phyloP scores from a whole-genome alignment of 129 eudicot genomes.

The Smallanthus sonchifolius region DNA sequence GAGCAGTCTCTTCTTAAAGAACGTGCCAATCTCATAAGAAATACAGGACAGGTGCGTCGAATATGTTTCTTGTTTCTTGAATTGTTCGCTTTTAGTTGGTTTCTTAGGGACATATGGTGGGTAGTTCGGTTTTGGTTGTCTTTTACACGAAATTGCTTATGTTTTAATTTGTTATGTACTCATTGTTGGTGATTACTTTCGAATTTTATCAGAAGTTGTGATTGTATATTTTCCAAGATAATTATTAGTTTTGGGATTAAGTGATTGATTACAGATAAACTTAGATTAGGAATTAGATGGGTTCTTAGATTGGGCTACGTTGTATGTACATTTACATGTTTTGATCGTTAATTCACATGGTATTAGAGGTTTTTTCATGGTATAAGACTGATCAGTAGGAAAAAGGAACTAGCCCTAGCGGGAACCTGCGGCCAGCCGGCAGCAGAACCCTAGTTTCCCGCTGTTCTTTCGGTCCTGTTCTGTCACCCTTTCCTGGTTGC shows the following conservation, averaged over 20 bases:
- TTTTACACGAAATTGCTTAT: too few relatives aligned
- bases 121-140: background rate
- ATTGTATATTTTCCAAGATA: background rate
- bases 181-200: background rate
- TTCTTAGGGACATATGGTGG: background rate
- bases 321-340: background rate
- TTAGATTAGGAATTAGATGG: background rate
- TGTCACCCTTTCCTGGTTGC: background rate
- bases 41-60: conserved; percentile 72
- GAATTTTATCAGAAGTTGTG: background rate
- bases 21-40: conserved; percentile 70
- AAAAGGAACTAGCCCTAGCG: background rate
- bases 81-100: background rate
- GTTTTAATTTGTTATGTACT: too few relatives aligned
- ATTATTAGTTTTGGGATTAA: background rate
- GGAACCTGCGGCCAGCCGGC: background rate
- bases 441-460: background rate
- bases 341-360: background rate
- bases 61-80: conserved; percentile 16
- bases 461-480: background rate
- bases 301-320: background rate
- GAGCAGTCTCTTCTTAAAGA: conserved; percentile 87
- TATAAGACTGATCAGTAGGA: background rate
- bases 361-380: background rate
- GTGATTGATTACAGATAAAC: background rate